These are phyloP conservation scores for Phaeosphaeria sp. DNA, from an alignment of 2,329 filamentous ascomycete species.

Conservation along the genomic window DNA sequence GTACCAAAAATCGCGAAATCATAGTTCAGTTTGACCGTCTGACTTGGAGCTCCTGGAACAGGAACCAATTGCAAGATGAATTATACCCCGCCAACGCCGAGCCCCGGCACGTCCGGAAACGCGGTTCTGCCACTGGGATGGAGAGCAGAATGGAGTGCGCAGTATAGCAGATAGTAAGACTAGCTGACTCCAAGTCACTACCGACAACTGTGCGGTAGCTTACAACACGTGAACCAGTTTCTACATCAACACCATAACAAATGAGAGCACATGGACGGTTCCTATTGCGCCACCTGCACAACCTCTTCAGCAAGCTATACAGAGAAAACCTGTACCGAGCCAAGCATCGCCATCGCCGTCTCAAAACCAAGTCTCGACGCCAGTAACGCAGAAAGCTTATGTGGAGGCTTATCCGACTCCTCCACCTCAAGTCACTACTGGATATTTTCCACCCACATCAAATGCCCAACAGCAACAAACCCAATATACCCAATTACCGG, in stretches of 20 bases:
- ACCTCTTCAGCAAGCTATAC: too few relatives aligned
- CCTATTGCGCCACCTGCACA: neutral
- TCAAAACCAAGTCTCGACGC: neutral
- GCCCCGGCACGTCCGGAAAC: neutral
- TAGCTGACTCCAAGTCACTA: neutral
- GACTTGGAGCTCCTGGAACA: too few relatives aligned
- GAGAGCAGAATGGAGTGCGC: conserved; percentile 13
- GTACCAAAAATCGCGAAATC: too few relatives aligned
- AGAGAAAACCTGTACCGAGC: conserved; percentile 3
- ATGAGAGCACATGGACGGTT: conserved; percentile 5
- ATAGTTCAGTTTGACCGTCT: too few relatives aligned
- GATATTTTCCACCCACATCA: neutral
- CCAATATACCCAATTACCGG: neutral
- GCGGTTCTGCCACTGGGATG: conserved; percentile 1
- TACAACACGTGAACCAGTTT: neutral
- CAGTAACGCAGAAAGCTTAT: neutral
- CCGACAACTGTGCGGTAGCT: neutral
- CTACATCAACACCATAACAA: conserved; percentile 2
- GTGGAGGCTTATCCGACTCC: conserved; percentile 3
- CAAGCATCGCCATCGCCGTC: neutral
- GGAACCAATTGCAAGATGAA: too few relatives aligned
- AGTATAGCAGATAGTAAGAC: conserved; percentile 15
- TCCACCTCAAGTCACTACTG: conserved; percentile 1
- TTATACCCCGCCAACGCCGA: neutral
- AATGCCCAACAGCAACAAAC: neutral